A percentile compares a stretch with the other conserved stretches of the same genome.
These are phyloP conservation scores for Vitis hybrid DNA, from an alignment of 177 flowering plant genomes.

Conservation along the genomic window DNA sequence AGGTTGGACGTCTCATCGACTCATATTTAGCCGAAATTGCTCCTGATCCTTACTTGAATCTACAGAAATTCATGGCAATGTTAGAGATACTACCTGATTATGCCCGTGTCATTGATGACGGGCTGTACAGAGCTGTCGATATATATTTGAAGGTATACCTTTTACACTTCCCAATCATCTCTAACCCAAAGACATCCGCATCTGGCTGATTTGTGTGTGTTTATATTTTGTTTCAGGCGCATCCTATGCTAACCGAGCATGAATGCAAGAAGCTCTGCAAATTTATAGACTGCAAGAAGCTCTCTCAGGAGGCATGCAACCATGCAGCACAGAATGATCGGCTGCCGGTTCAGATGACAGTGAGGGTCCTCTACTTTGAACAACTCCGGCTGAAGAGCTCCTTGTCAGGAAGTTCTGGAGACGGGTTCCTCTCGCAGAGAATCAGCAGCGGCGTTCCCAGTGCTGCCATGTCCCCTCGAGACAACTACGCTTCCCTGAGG, in stretches of 20 bases:
- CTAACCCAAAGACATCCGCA: background rate
- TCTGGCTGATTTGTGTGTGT: background rate
- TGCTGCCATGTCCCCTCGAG: slow-evolving; percentile 77
- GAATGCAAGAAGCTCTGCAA: slow-evolving; percentile 67
- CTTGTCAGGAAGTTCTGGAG: slow-evolving; percentile 49
- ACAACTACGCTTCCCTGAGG: slow-evolving; percentile 70
- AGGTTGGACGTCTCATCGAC: slow-evolving; percentile 67
- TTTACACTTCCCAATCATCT: background rate
- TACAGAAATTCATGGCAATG: slow-evolving; percentile 55
- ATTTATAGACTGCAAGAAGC: slow-evolving; percentile 72
- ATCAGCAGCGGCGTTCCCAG: slow-evolving; percentile 71
- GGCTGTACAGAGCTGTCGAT: slow-evolving; percentile 73
- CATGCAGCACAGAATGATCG: slow-evolving; percentile 86
- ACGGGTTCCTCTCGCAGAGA: slow-evolving; percentile 53
- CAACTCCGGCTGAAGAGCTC: slow-evolving; percentile 63
- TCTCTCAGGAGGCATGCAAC: slow-evolving; percentile 70
- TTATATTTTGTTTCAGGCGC: slow-evolving; percentile 42
- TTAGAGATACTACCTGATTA: slow-evolving; percentile 73
- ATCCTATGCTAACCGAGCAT: slow-evolving; percentile 49
- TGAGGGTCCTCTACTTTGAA: slow-evolving; percentile 67
- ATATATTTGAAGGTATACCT: slow-evolving; percentile 65
- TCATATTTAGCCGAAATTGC: slow-evolving; percentile 78
- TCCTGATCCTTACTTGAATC: slow-evolving; percentile 57
- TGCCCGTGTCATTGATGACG: slow-evolving; percentile 73
- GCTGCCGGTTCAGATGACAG: slow-evolving; percentile 69